Evolutionary conservation across 169 alveolate species (phyloP), one percentile per base, ranked within the genome.

Genomic region (Amoebophrya sp.): DNA sequence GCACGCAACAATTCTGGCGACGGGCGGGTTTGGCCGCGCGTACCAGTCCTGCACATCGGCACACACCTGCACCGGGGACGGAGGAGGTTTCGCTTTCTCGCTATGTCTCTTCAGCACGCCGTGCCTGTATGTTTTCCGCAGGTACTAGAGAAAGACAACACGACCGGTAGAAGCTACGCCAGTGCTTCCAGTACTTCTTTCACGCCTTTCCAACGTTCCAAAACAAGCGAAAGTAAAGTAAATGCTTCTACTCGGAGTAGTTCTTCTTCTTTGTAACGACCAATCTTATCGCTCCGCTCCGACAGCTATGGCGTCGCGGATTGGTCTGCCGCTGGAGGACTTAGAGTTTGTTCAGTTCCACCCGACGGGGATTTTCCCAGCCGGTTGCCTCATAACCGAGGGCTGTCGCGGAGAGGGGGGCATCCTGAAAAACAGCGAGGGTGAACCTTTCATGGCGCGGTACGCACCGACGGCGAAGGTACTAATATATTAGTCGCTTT

Each of bases 321-420:
- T 98, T 43, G 99, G 99, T 23, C 93, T 98, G 88, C 99, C 99
- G 18, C 93, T 97, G 89, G 98, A 98, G 93, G 99, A 99, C 94
- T 93, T 97, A 95, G 99, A 98, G 94, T 97, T 98, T 94, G 99
- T 99, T 26, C 98, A 98, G 95, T 97, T 99, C 95, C 99, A 99
- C 95, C 99, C 99, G 29, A 98, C 99, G 29, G 99, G 99, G 29
- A 98, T 98, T 89, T 97, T 95, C 92, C 99, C 99, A 87, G 98
- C 99, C 26, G 99, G 99, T 39, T 96, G 98, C 91, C 13, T 1
- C 70, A 7, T 16, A 50, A 98, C 99, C 78, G 99, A 98, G 94
- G 99, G 99, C 70, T 98, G 99, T 92, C 95, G 99, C 94, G 99
- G 99, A 88, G 99, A 98, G 94, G 99, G 99, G 34, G 99, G 99